Conservation (phyloP, 495 filamentous ascomycete genomes). For the Penicillium taxi region DNA sequence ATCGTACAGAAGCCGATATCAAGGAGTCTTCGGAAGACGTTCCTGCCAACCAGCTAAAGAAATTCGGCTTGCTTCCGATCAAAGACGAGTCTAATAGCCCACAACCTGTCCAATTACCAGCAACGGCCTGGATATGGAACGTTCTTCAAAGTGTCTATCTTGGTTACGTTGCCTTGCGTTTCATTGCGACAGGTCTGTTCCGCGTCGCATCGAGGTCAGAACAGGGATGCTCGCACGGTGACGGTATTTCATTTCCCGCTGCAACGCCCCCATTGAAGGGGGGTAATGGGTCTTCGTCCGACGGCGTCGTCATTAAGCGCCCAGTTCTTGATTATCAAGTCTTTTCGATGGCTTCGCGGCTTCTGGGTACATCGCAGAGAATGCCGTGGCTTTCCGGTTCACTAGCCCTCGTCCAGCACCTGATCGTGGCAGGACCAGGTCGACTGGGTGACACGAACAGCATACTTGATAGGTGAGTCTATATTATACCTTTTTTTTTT, state of each 20-base stretch:
- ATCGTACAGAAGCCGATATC: slow-evolving; percentile 15
- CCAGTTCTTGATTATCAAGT: slow-evolving; percentile 68
- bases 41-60: slow-evolving; percentile 33
- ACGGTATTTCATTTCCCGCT: slow-evolving; percentile 19
- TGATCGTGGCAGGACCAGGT: slow-evolving; percentile 62
- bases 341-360: slow-evolving; percentile 59
- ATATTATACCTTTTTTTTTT: slow-evolving; percentile 11
- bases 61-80: slow-evolving; percentile 40
- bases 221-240: slow-evolving; percentile 15
- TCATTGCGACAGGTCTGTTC: slow-evolving; percentile 47
- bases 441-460: slow-evolving; percentile 65
- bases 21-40: slow-evolving; percentile 16
- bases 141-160: slow-evolving; percentile 62
- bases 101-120: slow-evolving; percentile 21
- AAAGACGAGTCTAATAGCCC: slow-evolving; percentile 15
- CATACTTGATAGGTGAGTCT: slow-evolving; percentile 80
- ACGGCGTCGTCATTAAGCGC: slow-evolving; percentile 45
- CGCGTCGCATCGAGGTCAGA: slow-evolving; percentile 32
- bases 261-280: slow-evolving; percentile 15
- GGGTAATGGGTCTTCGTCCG: slow-evolving; percentile 28
- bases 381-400: slow-evolving; percentile 81
- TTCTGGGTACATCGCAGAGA: slow-evolving; percentile 61
- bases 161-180: slow-evolving; percentile 54
- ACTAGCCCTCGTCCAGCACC: slow-evolving; percentile 64
- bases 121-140: slow-evolving; percentile 54